These are phyloP conservation scores for Tuber brumale DNA, from an alignment of 495 filamentous ascomycete genomes.

Conservation along the genomic window DNA sequence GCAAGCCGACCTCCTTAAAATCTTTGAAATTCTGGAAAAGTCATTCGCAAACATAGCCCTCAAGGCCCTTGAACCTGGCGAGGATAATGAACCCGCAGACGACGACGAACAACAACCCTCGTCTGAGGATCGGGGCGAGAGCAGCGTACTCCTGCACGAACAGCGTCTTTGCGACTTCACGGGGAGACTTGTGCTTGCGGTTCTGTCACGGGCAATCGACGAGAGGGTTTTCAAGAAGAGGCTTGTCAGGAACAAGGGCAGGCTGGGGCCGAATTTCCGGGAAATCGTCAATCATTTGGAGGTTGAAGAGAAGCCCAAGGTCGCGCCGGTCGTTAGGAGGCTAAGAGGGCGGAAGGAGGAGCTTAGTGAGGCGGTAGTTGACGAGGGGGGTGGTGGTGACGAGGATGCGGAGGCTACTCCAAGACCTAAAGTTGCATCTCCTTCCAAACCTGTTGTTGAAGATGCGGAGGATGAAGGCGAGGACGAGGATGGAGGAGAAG, in stretches of 20 bases:
- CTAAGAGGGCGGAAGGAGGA: constrained; percentile 43
- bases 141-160: constrained; percentile 59
- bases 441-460: constrained; percentile 2
- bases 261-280: constrained; percentile 66
- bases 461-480: constrained; percentile 44
- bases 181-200: constrained; percentile 70
- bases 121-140: constrained; percentile 51
- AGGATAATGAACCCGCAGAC: constrained; percentile 59
- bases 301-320: constrained; percentile 49
- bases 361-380: constrained; percentile 44
- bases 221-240: constrained; percentile 55
- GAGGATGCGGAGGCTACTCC: constrained; percentile 47
- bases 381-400: constrained; percentile 45
- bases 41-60: constrained; percentile 63
- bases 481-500: constrained; percentile 52
- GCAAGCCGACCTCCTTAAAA: constrained; percentile 58
- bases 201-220: constrained; percentile 68
- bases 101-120: constrained; percentile 57
- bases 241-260: constrained; percentile 59
- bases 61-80: constrained; percentile 59
- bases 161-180: constrained; percentile 76
- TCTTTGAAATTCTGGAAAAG: constrained; percentile 69
- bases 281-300: constrained; percentile 71
- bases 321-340: constrained; percentile 50
- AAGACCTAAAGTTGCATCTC: constrained; percentile 36